Evolutionary conservation across 768 basidiomycete species (phyloP), one percentile per base, ranked within the genome.

Genomic region (Russula dissimulans): DNA sequence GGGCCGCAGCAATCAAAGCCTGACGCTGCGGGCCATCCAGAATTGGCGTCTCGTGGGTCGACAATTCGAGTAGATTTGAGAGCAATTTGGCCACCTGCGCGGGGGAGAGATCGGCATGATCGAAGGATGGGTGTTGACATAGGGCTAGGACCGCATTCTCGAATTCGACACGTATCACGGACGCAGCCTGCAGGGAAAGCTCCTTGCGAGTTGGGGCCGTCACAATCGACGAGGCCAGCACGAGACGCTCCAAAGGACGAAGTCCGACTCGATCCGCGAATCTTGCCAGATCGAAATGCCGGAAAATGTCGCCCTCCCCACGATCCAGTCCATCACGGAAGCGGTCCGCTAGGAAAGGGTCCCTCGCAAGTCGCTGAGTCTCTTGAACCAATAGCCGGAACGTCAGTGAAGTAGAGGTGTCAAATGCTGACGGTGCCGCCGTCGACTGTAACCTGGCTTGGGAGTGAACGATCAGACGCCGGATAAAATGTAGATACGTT

Each of bases 401-500:
- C 14, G 89, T 88, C 51, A 94, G 76, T 50, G 86, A 81, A 43
- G 83, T 81, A 32, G 88, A 88, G n/a, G 86, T 74, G 69, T 90
- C 89, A 64, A 86, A 85, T 1, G 82, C 75, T 53, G 87, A 76
- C 29, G 83, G 79, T n/a, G 81, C 76, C 55, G 80, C 76, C 36
- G 81, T 74, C 26, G 84, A 78, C 26, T 81, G 71, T 46, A 89
- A 79, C 61, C 89, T 82, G 52, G 82, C 76, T 74, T 89, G 86
- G 26, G 91, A 91, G 67, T 92, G 89, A 55, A 88, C 84, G 70
- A 97, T 91, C 73, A 97, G 87, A 64, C 95, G 88, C 63, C 95
- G 91, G 66, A 99, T 91, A 78, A 97, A 97, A 75, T 99, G 95
- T 64, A 93, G 82, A 76, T 97, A 97, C 59, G 94, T 97, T 75